Conservation (phyloP, 768 basidiomycete genomes). For the Leccinum disarticulatum region DNA sequence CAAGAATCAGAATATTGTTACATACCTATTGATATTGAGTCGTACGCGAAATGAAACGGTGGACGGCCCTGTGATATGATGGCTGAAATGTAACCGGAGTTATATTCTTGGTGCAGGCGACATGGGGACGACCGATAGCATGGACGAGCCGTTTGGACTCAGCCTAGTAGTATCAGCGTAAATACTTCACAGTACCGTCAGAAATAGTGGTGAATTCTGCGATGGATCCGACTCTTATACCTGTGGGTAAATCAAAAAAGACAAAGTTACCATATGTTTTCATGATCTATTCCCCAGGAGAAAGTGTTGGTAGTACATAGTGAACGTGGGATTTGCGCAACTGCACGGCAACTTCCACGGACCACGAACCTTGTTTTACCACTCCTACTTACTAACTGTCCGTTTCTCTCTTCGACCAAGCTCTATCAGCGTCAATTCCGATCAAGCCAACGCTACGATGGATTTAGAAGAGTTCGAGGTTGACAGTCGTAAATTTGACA, state of each 20-base stretch:
- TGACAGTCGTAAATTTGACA: slow-evolving; percentile 3
- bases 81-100: background rate
- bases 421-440: background rate
- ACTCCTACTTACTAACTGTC: background rate
- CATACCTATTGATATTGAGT: background rate
- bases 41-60: background rate
- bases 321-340: background rate
- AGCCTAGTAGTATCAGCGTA: background rate
- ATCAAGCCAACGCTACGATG: slow-evolving; percentile 23
- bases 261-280: too few species aligned
- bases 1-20: background rate
- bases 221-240: too few species aligned
- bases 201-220: too few species aligned
- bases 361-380: background rate
- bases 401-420: background rate
- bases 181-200: too few species aligned
- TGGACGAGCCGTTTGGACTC: background rate
- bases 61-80: background rate
- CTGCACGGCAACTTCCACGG: background rate
- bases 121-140: background rate
- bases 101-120: background rate
- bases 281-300: too few species aligned
- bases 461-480: slow-evolving; percentile 42
- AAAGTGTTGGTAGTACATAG: too few species aligned
- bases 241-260: too few species aligned